These are phyloP conservation scores for Daldinia sp. DNA, from an alignment of 2,329 filamentous ascomycete species.

Conservation along the genomic window DNA sequence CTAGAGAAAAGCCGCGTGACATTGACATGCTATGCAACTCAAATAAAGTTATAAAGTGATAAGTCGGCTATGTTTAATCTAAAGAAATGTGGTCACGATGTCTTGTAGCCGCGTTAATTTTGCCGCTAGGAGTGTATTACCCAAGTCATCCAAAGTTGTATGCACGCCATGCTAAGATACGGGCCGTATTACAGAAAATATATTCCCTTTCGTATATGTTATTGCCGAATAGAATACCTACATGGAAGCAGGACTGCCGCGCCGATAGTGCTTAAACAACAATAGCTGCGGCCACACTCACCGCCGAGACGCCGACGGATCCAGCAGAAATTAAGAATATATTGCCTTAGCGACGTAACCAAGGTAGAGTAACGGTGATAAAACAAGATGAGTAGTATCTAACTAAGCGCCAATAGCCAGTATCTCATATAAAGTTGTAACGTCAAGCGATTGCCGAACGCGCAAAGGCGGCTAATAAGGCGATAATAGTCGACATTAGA, in stretches of 20 bases:
- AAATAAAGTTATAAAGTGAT: conserved; percentile 3
- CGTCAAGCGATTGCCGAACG: conserved; percentile 40
- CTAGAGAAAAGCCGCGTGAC: neutral
- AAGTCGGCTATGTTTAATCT: neutral
- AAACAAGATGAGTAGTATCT: conserved; percentile 21
- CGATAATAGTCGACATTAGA: conserved; percentile 28
- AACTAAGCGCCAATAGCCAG: conserved; percentile 35
- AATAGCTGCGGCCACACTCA: conserved; percentile 7
- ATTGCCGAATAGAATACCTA: conserved; percentile 27
- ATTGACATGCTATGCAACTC: conserved; percentile 1
- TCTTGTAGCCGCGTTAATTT: neutral
- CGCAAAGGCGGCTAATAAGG: conserved; percentile 41
- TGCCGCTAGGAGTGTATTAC: conserved; percentile 2
- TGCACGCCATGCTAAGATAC: neutral
- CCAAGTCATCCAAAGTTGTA: neutral
- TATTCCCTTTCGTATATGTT: neutral
- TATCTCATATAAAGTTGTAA: conserved; percentile 12
- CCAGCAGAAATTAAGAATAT: conserved; percentile 11
- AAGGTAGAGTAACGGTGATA: conserved; percentile 10
- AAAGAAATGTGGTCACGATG: neutral
- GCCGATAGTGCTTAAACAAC: conserved; percentile 11
- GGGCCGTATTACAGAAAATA: conserved; percentile 16
- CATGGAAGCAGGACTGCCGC: conserved; percentile 10
- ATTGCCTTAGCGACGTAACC: conserved; percentile 14
- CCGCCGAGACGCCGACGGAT: conserved; percentile 32